A percentile compares a stretch with the other conserved stretches of the same genome.
Evolutionary conservation across 2,329 filamentous ascomycete genomes (phyloP).

Genomic region (Aspergillus clavatus): DNA sequence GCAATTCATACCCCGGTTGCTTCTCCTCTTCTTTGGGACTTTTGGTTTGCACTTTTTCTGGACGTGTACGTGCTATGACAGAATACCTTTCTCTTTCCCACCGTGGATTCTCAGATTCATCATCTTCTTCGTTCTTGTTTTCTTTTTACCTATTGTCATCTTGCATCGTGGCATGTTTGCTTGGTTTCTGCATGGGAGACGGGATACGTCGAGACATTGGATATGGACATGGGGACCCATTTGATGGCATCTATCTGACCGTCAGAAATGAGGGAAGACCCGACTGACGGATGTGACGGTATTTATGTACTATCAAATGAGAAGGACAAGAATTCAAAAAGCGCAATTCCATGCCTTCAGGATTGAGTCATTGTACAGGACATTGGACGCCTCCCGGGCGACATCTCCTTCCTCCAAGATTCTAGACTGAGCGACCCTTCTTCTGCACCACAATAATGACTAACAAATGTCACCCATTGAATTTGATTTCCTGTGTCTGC

Average conservation of each 20-base stretch:
- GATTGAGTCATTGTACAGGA: neutral
- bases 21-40: constrained; percentile 2
- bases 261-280: neutral
- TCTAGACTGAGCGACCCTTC: no score
- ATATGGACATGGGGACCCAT: neutral
- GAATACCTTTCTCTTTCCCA: neutral
- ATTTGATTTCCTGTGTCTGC: neutral
- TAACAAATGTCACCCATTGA: neutral
- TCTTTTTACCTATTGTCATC: constrained; percentile 2
- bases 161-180: constrained; percentile 8
- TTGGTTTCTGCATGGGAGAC: neutral
- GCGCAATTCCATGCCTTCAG: neutral
- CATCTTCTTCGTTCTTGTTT: constrained; percentile 1
- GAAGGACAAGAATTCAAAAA: neutral
- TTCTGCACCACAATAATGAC: no score
- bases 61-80: neutral
- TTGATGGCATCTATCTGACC: neutral
- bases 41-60: neutral
- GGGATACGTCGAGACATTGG: neutral
- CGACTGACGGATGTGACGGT: neutral
- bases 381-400: no score
- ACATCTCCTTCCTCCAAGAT: no score
- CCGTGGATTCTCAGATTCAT: neutral
- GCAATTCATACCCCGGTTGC: neutral
- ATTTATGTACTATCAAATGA: neutral